Percentiles rank a stretch among this genome's conserved stretches.
Evolutionary conservation across 2,329 filamentous ascomycete species (phyloP).

Genomic region (Talaromyces islandicus): DNA sequence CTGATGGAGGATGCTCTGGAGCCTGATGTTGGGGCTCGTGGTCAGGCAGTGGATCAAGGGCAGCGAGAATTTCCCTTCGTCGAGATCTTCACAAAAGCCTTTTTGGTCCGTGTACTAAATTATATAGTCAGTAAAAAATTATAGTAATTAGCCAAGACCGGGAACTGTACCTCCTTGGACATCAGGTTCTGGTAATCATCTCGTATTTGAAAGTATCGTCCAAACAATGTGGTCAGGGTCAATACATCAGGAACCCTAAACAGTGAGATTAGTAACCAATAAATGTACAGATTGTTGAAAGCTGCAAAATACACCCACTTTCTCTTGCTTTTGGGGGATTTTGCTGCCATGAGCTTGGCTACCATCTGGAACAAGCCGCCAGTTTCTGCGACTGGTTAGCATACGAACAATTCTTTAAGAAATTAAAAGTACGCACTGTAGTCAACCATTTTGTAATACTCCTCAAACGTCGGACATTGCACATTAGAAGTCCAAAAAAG

Average conservation of each 20-base stretch:
- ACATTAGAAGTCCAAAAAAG: conserved; percentile 12
- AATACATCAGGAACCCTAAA: conserved; percentile 11
- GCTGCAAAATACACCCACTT: background rate
- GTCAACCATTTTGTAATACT: conserved; percentile 22
- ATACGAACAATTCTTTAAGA: background rate
- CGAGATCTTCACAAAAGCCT: conserved; percentile 35
- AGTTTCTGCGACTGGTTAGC: conserved; percentile 7
- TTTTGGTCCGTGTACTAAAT: conserved; percentile 27
- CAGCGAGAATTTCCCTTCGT: conserved; percentile 35
- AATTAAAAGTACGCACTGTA: conserved; percentile 3
- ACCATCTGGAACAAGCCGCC: conserved; percentile 19
- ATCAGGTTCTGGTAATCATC: conserved; percentile 20
- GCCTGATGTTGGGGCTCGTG: background rate
- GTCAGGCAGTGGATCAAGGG: conserved; percentile 20
- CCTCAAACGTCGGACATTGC: conserved; percentile 16
- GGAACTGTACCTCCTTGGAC: background rate
- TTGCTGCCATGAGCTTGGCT: conserved; percentile 12
- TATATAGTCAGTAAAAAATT: background rate
- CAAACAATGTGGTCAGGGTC: conserved; percentile 13
- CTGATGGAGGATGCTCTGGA: background rate
- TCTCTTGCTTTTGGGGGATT: background rate
- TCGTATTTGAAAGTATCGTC: conserved; percentile 20
- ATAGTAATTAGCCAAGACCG: background rate
- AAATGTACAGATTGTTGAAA: background rate
- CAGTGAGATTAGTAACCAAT: background rate